Evolutionary conservation across 2,329 filamentous ascomycete genomes (phyloP).

Genomic region (Magnaporthiopsis rhizophila): DNA sequence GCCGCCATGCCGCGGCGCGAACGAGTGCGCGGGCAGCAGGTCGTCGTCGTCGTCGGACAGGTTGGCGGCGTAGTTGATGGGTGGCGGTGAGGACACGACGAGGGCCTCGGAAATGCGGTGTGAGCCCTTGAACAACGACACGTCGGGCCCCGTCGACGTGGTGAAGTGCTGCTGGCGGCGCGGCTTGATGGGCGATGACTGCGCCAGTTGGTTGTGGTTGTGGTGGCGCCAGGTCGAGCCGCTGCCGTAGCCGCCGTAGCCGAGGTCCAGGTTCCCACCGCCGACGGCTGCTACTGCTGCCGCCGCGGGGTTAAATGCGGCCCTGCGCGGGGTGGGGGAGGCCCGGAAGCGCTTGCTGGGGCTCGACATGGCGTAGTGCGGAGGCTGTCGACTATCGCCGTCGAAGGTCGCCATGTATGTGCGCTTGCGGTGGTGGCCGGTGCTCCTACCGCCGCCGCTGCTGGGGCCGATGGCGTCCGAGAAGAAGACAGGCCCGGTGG

Average conservation of each 20-base stretch:
- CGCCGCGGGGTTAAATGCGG: conserved; percentile 28
- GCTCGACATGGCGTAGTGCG: conserved; percentile 38
- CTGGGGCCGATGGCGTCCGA: conserved; percentile 67
- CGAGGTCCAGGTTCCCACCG: not conserved
- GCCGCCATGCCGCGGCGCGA: conserved; percentile 25
- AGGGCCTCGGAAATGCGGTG: conserved; percentile 60
- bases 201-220: conserved; percentile 65
- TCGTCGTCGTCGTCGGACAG: conserved; percentile 76
- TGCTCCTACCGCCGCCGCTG: conserved; percentile 51
- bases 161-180: conserved; percentile 68
- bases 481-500: conserved; percentile 56
- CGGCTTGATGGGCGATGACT: conserved; percentile 80
- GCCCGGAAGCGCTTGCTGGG: conserved; percentile 64
- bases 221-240: conserved; percentile 64
- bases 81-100: conserved; percentile 32
- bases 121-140: conserved; percentile 71
- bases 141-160: conserved; percentile 59
- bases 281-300: not conserved
- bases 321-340: conserved; percentile 53
- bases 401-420: conserved; percentile 54
- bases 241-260: conserved; percentile 26
- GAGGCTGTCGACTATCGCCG: conserved; percentile 1
- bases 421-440: conserved; percentile 53
- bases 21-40: conserved; percentile 68
- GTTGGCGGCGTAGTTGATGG: conserved; percentile 47